Base-by-base conservation (phyloP, 305 asterid genomes). In the Rubia occidens region DNA sequence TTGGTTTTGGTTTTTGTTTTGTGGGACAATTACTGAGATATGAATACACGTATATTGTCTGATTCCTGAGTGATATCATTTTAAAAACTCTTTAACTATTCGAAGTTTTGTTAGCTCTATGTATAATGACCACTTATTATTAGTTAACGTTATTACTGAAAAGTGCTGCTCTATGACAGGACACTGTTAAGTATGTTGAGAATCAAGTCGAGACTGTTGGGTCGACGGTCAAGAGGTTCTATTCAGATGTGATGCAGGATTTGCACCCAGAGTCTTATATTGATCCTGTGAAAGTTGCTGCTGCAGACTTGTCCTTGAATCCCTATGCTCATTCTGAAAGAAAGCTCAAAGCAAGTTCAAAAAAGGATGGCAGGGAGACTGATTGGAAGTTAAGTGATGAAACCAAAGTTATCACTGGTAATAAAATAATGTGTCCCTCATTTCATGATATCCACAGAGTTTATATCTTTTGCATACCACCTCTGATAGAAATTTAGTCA, bases 171-270 rank as follows among this genome's bases (percentile, higher is more conserved):
- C 63, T 58, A 54, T 35, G 75, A 53, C 85, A 92, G 96, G 98
- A 92, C 67, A 84, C 96, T 11, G 87, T 82, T 71, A 90, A 83
- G 73, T 89, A 88, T 66, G 79, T 92, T 58, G 96, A 89, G 69
- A 87, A 83, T 76, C 95, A 84, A 82, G 93, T 79, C 76, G 90
- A 92, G 73, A 89, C 85, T 77, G 96, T 88, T 24, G 87, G 96
- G 37, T 83, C 71, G 20, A 87, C 86, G 47, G 89, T 88, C 56
- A 88, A 85, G 85, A 88, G 81, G 71, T 89, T 92, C 82, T 92
- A 77, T 78, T 76, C 90, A 58, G 96, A 89, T 64, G 88, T 92
- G 63, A 66, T 92, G 88, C 81, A 85, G 76, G 96, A 92, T 82
- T 69, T 89, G 78, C 77, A 75, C 56, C 87, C 89, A 62, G 70